Conservation (phyloP, 805 yeast genomes). For the Kuraishia hungarica region DNA sequence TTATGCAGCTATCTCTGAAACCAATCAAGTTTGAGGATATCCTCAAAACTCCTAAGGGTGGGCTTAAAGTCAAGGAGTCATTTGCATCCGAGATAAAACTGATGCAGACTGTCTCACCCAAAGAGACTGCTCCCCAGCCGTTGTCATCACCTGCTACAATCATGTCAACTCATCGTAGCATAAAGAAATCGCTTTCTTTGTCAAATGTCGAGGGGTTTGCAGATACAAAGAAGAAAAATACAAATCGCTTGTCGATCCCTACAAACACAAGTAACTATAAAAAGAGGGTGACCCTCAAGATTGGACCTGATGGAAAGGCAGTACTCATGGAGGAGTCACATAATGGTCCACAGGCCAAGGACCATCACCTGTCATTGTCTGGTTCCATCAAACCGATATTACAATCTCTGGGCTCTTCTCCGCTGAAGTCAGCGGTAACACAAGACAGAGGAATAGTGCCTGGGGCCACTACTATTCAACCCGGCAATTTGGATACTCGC, state of each 20-base stretch:
- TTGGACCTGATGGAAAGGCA: background rate
- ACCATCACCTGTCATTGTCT: background rate
- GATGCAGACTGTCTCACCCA: background rate
- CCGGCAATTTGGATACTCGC: background rate
- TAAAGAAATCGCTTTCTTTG: background rate
- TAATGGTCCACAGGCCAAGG: background rate
- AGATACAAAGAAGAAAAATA: background rate
- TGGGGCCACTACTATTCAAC: background rate
- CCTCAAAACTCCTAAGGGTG: conserved; percentile 10
- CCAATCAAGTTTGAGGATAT: conserved; percentile 15
- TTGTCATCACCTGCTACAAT: background rate
- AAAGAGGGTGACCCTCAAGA: background rate
- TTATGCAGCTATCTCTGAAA: conserved; percentile 1
- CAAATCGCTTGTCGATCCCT: background rate
- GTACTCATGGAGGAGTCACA: background rate
- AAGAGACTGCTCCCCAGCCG: background rate
- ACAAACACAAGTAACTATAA: background rate
- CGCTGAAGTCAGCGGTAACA: background rate
- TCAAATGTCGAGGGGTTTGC: background rate
- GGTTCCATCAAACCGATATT: background rate
- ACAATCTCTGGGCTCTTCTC: background rate
- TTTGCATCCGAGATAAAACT: background rate
- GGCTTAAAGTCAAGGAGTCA: conserved; percentile 8
- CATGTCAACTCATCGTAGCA: background rate
- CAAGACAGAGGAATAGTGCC: background rate